Base-by-base conservation (phyloP, 2,329 filamentous ascomycete genomes). In the Fusarium lateritium region DNA sequence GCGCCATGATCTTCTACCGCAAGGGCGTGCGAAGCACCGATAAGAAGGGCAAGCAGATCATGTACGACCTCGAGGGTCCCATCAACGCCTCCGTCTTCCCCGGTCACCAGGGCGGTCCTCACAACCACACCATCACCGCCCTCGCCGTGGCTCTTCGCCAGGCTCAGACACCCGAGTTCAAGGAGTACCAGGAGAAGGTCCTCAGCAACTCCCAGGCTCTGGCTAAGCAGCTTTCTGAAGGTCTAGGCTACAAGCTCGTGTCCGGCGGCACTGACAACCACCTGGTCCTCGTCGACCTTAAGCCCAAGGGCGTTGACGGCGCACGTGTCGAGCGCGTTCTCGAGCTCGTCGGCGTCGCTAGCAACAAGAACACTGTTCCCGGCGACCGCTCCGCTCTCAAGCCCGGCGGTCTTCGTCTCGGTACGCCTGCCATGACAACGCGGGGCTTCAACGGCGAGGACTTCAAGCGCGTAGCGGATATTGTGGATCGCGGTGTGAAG, bases 51-150 rank as follows among this genome's bases (percentile, higher is more conserved):
- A 89, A 95, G 76, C 89, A 91, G 75, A 82, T 92, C 39, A 63
- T 62, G 79, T 98, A 97, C 82, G 91, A 97, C 76, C 91, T 98
- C 33, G 95, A 98, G 81, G 88, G 86, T 39, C 93, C 94, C 58
- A 98, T 98, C 84, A 98, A 98, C 83, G 88, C 90, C 73, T 97
- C 94, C 53, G 95, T 98, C 61, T 98, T 98, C 86, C 95, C 95
- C 17, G 95, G 95, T 55, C 95, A 98, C 83, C 95, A 98, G 81
- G 95, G 95, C 79, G 95, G 95, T 26, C 95, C 95, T 51, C 95
- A 98, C 84, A 98, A 98, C 85, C 95, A 98, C 85, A 98, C 95
- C 72, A 98, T 98, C 80, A 97, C 94, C 24, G 95, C 95, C 24
- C 85, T 98, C 21, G 91, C 94, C 17, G 95, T 98, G 45, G 95